A percentile compares a stretch with the other conserved stretches of the same genome.
phyloP scores from a whole-genome alignment of 495 filamentous ascomycete genomes.

The Penicillium bovifimosum region DNA sequence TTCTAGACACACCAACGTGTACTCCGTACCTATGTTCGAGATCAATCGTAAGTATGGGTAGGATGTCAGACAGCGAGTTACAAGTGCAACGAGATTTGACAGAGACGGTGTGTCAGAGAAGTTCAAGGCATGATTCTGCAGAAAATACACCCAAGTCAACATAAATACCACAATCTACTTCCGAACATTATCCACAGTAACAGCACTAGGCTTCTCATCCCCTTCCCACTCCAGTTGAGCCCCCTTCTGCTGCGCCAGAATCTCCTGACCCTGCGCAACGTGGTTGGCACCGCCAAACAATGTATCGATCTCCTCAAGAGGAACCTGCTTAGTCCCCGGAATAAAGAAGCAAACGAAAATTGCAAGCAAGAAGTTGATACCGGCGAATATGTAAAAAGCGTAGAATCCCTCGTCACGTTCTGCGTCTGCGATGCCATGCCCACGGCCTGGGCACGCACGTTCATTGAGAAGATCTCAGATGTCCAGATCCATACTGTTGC shows the following conservation, averaged over 20 bases:
- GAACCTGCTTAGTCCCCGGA: conserved; percentile 65
- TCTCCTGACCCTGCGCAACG: conserved; percentile 46
- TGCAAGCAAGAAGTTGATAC: conserved; percentile 53
- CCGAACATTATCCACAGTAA: conserved; percentile 28
- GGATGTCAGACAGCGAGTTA: too few relatives aligned
- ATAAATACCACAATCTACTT: background rate
- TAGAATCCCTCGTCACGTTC: conserved; percentile 55
- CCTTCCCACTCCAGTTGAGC: conserved; percentile 8
- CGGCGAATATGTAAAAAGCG: conserved; percentile 48
- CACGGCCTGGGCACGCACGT: conserved; percentile 61
- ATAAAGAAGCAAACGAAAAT: conserved; percentile 71
- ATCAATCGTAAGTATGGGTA: too few relatives aligned
- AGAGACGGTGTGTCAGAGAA: too few relatives aligned
- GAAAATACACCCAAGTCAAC: background rate
- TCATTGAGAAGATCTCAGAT: conserved; percentile 61
- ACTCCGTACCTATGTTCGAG: too few relatives aligned
- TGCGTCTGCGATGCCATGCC: conserved; percentile 63
- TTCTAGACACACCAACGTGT: too few relatives aligned
- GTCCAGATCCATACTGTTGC: conserved; percentile 66
- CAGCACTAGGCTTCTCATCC: conserved; percentile 23
- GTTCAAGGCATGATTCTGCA: too few relatives aligned
- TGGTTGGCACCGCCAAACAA: conserved; percentile 57
- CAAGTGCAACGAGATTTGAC: too few relatives aligned
- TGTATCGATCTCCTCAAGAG: conserved; percentile 60
- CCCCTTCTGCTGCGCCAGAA: conserved; percentile 28